Evolutionary conservation across 805 yeast species (phyloP).

Genomic region (Spathaspora arborariae): DNA sequence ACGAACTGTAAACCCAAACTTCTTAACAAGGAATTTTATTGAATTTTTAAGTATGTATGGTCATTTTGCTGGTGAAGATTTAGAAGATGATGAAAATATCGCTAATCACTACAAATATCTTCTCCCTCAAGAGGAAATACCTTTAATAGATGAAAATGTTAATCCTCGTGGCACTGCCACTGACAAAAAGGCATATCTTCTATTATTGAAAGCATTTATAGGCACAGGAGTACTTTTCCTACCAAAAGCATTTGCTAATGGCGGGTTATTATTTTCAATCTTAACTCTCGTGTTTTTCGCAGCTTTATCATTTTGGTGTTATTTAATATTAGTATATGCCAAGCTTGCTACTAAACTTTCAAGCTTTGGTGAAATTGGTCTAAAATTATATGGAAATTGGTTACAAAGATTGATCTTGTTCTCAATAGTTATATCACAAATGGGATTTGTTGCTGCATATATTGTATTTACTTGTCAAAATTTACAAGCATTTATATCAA

Average conservation of each 20-base stretch:
- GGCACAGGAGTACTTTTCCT: conserved; percentile 75
- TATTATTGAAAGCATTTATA: conserved; percentile 68
- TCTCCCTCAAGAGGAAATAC: conserved; percentile 13
- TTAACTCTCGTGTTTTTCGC: conserved; percentile 57
- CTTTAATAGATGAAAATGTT: conserved; percentile 11
- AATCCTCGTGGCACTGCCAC: conserved; percentile 62
- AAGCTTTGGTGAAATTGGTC: conserved; percentile 79
- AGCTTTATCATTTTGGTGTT: conserved; percentile 73
- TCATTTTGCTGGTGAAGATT: conserved; percentile 81
- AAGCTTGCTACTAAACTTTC: conserved; percentile 59
- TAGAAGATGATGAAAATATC: conserved; percentile 62
- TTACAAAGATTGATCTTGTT: conserved; percentile 59
- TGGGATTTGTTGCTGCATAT: conserved; percentile 80
- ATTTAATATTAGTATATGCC: conserved; percentile 56
- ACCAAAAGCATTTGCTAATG: conserved; percentile 68
- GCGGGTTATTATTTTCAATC: conserved; percentile 63
- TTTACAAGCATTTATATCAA: conserved; percentile 55
- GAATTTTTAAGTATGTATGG: conserved; percentile 79
- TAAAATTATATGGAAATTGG: conserved; percentile 57
- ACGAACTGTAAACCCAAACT: conserved; percentile 32
- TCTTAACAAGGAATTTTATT: conserved; percentile 66
- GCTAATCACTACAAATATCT: conserved; percentile 43
- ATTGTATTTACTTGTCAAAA: conserved; percentile 77
- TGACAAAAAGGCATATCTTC: conserved; percentile 65
- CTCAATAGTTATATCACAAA: conserved; percentile 66